Evolutionary conservation across 306 rosid genomes (phyloP).

Genomic region (Cyclanthera cordifolia): DNA sequence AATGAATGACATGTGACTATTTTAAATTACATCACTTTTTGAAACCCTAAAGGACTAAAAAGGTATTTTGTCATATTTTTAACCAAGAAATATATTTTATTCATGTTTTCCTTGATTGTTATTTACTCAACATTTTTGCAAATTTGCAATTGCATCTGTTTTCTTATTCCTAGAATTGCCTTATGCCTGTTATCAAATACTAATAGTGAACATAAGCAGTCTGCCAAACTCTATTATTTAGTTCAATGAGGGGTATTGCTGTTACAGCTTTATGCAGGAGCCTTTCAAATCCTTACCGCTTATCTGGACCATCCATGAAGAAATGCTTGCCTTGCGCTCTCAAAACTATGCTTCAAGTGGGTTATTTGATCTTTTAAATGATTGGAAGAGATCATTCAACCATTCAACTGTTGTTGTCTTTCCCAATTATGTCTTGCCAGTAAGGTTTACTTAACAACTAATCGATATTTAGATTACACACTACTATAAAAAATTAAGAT

Average conservation of each 20-base stretch:
- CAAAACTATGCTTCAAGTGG: constrained; percentile 39
- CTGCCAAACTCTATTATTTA: background rate
- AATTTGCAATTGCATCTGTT: background rate
- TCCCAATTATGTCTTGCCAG: constrained; percentile 83
- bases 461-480: constrained; percentile 5
- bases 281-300: constrained; percentile 89
- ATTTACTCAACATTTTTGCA: too few relatives aligned
- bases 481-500: background rate
- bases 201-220: background rate
- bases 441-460: constrained; percentile 29
- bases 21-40: background rate
- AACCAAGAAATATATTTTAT: background rate
- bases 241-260: constrained; percentile 23
- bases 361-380: constrained; percentile 55
- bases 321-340: constrained; percentile 61
- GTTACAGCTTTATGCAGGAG: constrained; percentile 86
- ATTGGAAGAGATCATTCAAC: constrained; percentile 80
- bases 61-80: background rate
- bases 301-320: constrained; percentile 75
- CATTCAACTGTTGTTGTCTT: constrained; percentile 87
- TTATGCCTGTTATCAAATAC: background rate
- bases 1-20: background rate
- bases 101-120: background rate
- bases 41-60: background rate
- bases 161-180: background rate